These are phyloP conservation scores for Ammopiptanthus mongolicus DNA, from an alignment of 306 rosid genomes.

Conservation along the genomic window DNA sequence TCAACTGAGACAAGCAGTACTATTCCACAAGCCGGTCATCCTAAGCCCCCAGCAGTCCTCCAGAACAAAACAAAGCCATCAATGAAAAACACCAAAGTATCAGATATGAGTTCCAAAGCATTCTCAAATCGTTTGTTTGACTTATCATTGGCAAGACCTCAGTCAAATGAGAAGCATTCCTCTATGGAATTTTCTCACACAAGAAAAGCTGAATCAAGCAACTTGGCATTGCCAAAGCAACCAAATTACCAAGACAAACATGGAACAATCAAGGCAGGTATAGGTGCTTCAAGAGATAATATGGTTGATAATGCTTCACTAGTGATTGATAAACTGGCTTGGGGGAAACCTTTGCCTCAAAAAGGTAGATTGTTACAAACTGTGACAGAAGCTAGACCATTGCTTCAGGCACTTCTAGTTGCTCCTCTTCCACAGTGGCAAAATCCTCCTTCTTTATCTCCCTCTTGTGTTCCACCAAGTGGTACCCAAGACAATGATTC, in stretches of 20 bases:
- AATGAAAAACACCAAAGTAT: neutral
- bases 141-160: constrained; percentile 18
- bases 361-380: constrained; percentile 42
- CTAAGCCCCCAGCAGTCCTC: neutral
- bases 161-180: constrained; percentile 6
- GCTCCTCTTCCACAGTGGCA: constrained; percentile 40
- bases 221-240: constrained; percentile 1
- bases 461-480: neutral
- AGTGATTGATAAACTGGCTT: constrained; percentile 17
- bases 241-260: neutral
- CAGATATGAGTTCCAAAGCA: constrained; percentile 1
- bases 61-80: neutral
- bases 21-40: neutral
- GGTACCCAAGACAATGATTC: neutral
- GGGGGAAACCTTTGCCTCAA: constrained; percentile 39
- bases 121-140: constrained; percentile 1
- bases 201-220: constrained; percentile 14
- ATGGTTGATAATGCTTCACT: constrained; percentile 10
- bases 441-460: constrained; percentile 31
- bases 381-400: constrained; percentile 42
- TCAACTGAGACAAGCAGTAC: neutral
- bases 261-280: neutral
- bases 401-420: constrained; percentile 49
- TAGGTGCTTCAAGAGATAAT: neutral
- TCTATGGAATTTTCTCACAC: neutral